Base-by-base conservation (phyloP, 2,329 filamentous ascomycete species). In the Clarireedia hainanense region DNA sequence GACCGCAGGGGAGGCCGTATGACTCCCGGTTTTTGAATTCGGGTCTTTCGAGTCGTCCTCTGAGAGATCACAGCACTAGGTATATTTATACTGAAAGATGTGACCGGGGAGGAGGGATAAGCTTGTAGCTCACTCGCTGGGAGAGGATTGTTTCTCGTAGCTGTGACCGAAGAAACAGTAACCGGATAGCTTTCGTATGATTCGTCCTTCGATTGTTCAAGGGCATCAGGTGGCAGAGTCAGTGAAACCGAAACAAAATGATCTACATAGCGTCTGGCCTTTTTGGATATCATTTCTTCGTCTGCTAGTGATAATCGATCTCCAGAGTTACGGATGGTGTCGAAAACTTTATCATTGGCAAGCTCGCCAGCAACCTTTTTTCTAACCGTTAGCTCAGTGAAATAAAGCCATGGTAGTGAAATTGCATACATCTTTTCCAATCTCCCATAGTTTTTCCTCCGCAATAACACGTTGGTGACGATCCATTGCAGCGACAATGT, bases 401-500 rank as follows among this genome's bases (percentile, higher is more conserved):
- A 34, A 26, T n/a, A 30, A 48, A 10, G 17, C 24, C 4, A 15
- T 42, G 15, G 20, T 15, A 46, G 23, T 24, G 17, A 46, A 23
- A 10, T 17, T 50, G 40, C 20, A 40, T 27, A 50, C 48, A 26
- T 51, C n/a, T 17, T n/a, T 43, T 3, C 50, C 55, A 53, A 57
- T 57, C 17, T 47, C 50, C 12, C 34, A 39, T 17, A 57, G 55
- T 23, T 47, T 53, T 10, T 7, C 24, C 20, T 37, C 23, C 1
- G 24, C 30, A 39, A 57, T 47, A 12, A 6, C 42, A 30, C 45
- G 48, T 6, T 51, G 40, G 34, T 57, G 50, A 26, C 43, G 50
- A 5, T 7, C 26, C 49, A 53, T 57, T 12, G 55, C 55, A n/a
- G 30, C 27, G 17, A 17, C 53, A 23, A 57, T 53, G 23, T 57